Conservation (phyloP, 768 basidiomycete genomes). For the Brasilioporus rufonigricans region DNA sequence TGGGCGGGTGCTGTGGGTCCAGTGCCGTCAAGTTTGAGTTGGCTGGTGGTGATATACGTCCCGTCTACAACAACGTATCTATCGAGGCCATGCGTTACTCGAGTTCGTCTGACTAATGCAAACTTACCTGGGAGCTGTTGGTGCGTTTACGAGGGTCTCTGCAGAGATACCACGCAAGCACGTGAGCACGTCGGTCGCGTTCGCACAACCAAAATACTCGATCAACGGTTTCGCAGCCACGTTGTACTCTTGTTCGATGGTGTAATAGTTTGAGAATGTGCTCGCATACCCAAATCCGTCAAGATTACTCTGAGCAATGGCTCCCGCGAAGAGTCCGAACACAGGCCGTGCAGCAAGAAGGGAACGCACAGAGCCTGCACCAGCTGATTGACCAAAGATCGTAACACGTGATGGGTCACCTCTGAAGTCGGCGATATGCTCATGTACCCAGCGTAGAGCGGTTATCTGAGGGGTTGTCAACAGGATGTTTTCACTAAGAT, state of each 20-base stretch:
- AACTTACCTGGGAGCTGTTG: neutral
- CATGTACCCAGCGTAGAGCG: conserved; percentile 45
- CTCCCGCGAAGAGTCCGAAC: conserved; percentile 39
- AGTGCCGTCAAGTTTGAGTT: neutral
- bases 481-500: neutral
- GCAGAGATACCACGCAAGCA: conserved; percentile 7
- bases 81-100: neutral
- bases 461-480: conserved; percentile 7
- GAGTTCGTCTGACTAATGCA: neutral
- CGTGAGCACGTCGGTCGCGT: conserved; percentile 3
- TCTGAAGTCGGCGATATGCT: conserved; percentile 55
- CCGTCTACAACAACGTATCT: neutral
- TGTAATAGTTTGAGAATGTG: conserved; percentile 49
- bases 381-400: conserved; percentile 55
- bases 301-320: conserved; percentile 46
- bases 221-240: conserved; percentile 37
- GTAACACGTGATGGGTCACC: conserved; percentile 53
- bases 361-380: conserved; percentile 43
- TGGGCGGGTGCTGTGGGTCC: neutral
- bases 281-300: conserved; percentile 47
- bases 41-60: neutral
- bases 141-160: conserved; percentile 1
- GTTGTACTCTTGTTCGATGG: conserved; percentile 37
- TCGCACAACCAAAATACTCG: conserved; percentile 39
- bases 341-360: conserved; percentile 36